Base-by-base conservation (phyloP, 805 yeast genomes). In the Scheffersomyces lignosus region DNA sequence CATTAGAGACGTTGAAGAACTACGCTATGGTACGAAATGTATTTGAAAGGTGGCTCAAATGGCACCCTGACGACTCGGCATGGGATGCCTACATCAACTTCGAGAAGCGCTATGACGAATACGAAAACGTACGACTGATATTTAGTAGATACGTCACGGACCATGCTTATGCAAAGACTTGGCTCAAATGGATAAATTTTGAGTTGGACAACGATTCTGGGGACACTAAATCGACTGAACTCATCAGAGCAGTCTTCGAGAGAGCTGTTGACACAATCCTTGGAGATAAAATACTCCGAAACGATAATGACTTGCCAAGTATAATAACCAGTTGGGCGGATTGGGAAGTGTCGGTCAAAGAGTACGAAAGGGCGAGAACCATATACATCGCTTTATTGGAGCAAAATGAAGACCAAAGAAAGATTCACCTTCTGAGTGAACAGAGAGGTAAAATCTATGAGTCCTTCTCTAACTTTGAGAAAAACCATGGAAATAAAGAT, bases 1-100 rank as follows among this genome's bases (percentile, higher is more conserved):
- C 90, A 13, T 97, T 89, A 58, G 97, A 89, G 59, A 73, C 84
- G 0, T 61, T 88, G 17, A 81, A 80, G 27, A 80, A 87, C 51
- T 62, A 77, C 27, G 56, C 65, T 4, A 81, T 82, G 5, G 83
- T 83, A 2, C 62, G 95, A 34, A 58, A 62, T 10, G 69, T 91
- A 5, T 90, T 83, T 59, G 80, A 81, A 40, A 71, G 83, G 38
- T 91, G 99, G 99, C 64, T 85, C 34, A 64, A 68, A 17, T 85
- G 95, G 88, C 78, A 77, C 43, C 96, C 96, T 0, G 66, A 64
- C 8, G 50, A 52, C 3, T 64, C 71, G 9, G 93, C 86, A 0
- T 90, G 95, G 93, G 75, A 72, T 34, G 77, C 90, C 3, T 90
- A 75, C 51, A 65, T 87, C 17, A 77, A 76, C 36, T 81, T 88